phyloP scores from a whole-genome alignment of 176 grass and related monocot genomes.

The Aegilops tauschii region DNA sequence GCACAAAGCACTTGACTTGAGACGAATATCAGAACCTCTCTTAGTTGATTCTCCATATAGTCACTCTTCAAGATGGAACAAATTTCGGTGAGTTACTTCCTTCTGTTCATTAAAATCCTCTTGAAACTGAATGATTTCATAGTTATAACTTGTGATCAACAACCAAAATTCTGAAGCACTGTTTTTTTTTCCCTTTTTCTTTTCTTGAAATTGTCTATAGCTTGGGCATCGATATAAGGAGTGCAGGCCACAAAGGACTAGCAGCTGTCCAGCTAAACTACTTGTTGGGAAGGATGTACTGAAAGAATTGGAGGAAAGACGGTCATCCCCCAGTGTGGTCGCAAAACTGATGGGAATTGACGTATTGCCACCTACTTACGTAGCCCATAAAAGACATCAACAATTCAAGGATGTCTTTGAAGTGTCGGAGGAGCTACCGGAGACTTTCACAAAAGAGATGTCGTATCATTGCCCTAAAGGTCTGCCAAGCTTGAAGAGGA shows the following conservation, averaged over 20 bases:
- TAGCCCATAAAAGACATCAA: slow-evolving; percentile 23
- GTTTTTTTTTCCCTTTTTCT: background rate
- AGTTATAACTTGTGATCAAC: background rate
- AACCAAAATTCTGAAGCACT: slow-evolving; percentile 21
- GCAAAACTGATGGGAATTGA: slow-evolving; percentile 82
- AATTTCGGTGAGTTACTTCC: slow-evolving; percentile 36
- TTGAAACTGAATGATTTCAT: background rate
- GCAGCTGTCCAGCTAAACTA: slow-evolving; percentile 33
- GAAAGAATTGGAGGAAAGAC: slow-evolving; percentile 45
- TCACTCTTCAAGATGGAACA: slow-evolving; percentile 36
- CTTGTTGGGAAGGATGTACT: slow-evolving; percentile 47
- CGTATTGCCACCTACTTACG: slow-evolving; percentile 39
- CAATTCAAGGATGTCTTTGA: slow-evolving; percentile 71
- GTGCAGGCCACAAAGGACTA: slow-evolving; percentile 29
- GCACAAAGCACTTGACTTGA: background rate
- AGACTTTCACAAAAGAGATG: slow-evolving; percentile 32
- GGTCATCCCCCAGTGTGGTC: slow-evolving; percentile 62
- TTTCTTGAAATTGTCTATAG: slow-evolving; percentile 29
- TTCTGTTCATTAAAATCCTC: background rate
- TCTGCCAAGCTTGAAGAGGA: slow-evolving; percentile 47
- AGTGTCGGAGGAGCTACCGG: slow-evolving; percentile 36
- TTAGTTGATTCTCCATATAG: background rate
- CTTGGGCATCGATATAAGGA: slow-evolving; percentile 45
- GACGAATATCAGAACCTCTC: slow-evolving; percentile 20
- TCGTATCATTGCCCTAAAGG: slow-evolving; percentile 29